Percentiles rank a stretch among this genome's conserved stretches.
These are phyloP conservation scores for Bipolaris zeicola DNA, from an alignment of 2,329 filamentous ascomycete species.

Conservation along the genomic window DNA sequence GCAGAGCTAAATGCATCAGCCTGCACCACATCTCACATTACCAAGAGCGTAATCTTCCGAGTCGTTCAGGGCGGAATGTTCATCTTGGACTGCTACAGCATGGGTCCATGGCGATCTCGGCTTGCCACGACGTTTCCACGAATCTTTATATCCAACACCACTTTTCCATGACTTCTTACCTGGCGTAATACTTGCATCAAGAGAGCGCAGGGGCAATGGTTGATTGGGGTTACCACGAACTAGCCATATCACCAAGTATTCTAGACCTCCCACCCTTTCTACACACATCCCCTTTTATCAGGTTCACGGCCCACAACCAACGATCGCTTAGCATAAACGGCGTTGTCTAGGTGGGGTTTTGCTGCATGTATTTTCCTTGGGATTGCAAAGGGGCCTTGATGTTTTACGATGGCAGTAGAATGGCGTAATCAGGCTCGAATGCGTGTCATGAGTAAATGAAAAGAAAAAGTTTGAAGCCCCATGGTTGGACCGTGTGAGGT, in stretches of 20 bases:
- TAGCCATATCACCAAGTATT: conserved; percentile 35
- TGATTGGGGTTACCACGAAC: conserved; percentile 23
- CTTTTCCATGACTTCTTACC: conserved; percentile 24
- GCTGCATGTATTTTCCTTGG: conserved; percentile 16
- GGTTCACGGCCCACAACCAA: conserved; percentile 12
- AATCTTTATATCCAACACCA: conserved; percentile 19
- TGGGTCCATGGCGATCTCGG: conserved; percentile 6
- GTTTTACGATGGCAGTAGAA: conserved; percentile 14
- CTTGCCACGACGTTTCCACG: conserved; percentile 11
- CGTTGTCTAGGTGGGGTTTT: conserved; percentile 26
- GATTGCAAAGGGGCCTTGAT: conserved; percentile 3
- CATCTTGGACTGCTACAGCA: conserved; percentile 5
- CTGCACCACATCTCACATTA: conserved; percentile 3
- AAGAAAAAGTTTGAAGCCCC: conserved; percentile 20
- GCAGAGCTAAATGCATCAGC: conserved; percentile 45
- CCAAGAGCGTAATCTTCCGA: conserved; percentile 14
- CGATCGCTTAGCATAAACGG: conserved; percentile 25
- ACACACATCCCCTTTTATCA: conserved; percentile 9
- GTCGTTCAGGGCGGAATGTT: conserved; percentile 18
- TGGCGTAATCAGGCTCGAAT: conserved; percentile 10
- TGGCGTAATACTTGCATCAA: conserved; percentile 41
- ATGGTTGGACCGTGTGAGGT: not conserved
- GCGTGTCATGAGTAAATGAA: conserved; percentile 10
- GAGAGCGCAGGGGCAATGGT: conserved; percentile 28
- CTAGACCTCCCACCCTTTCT: conserved; percentile 20